phyloP scores from a whole-genome alignment of 352 stramenopile species.

The Phytopythium ostracodes region DNA sequence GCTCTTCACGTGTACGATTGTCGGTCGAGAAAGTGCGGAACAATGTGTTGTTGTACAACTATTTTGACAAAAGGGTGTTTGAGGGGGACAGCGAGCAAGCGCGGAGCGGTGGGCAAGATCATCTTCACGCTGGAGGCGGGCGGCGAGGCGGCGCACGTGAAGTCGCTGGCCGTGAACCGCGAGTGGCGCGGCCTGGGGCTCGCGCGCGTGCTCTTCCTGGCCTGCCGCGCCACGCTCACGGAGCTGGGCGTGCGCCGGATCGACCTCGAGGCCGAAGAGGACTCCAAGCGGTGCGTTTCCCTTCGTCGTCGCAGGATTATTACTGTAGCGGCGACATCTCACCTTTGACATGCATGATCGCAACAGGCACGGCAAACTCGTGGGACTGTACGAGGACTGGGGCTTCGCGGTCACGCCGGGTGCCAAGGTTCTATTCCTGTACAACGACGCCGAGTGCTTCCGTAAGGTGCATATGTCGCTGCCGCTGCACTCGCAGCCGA shows the following conservation, averaged over 20 bases:
- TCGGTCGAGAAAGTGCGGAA: too few relatives aligned
- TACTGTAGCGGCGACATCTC: background rate
- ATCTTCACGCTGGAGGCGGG: constrained; percentile 74
- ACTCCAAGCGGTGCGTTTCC: constrained; percentile 34
- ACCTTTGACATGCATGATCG: background rate
- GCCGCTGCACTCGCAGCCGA: constrained; percentile 26
- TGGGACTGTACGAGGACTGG: constrained; percentile 70
- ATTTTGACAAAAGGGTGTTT: too few relatives aligned
- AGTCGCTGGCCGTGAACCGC: constrained; percentile 66
- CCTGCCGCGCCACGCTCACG: constrained; percentile 56
- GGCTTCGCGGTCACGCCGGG: constrained; percentile 49
- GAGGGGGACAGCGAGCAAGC: constrained; percentile 32
- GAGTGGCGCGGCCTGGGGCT: constrained; percentile 69
- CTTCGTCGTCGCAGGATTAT: too few relatives aligned
- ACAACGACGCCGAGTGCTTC: constrained; percentile 82
- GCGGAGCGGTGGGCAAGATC: constrained; percentile 71
- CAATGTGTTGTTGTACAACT: too few relatives aligned
- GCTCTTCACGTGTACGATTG: constrained; percentile 57
- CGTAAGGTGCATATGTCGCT: constrained; percentile 82
- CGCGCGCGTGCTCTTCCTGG: constrained; percentile 74
- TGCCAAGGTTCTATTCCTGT: constrained; percentile 75
- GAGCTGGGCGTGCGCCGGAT: constrained; percentile 51
- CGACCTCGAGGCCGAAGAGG: constrained; percentile 63
- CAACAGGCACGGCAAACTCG: constrained; percentile 42
- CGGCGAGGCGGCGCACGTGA: constrained; percentile 51